Base-by-base conservation (phyloP, 1,284 basidiomycete genomes). In the Boletus calvinii region DNA sequence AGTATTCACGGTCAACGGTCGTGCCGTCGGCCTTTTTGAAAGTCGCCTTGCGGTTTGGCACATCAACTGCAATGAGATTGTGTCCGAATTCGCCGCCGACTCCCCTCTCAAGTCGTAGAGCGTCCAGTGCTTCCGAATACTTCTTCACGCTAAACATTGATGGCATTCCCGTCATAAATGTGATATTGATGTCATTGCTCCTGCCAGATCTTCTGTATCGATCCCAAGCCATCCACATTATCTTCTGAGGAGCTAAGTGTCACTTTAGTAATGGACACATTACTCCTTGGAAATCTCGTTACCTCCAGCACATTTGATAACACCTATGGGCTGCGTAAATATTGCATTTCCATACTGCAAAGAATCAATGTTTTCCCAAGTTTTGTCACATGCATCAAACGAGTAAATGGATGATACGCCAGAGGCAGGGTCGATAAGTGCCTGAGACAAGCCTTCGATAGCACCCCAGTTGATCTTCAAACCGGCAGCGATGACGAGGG, bases 391-490 rank as follows among this genome's bases (percentile, higher is more conserved):
- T 11, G 90, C 90, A 48, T 90, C 81, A 68, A 90, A 92, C 0
- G 87, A 90, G 76, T 98, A 98, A 59, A 97, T 97, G n/a, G 89
- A 89, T 6, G 91, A 90, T 36, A 98, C 94, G n/a, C 88, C 88
- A 6, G 87, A 89, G 3, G 73, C 69, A 12, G 90, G 79, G 68
- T 95, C 85, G 26, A 77, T 76, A 22, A 99, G 79, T 0, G 94
- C 96, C 57, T 83, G 78, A 20, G 82, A 71, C 9, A 99, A 77
- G 7, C 94, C 94, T 59, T 84, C 74, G 61, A 98, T 86, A 30
- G 74, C 80, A 61, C 81, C 80, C 81, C 84, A 94, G 67, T 94
- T 94, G 70, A 83, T 90, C 72, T 95, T 84, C 31, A 98, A 74
- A 36, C 96, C 96, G 10, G 92, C 81, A 9, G 93, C 92, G 46